phyloP scores from a whole-genome alignment of 345 rosid species.

The Eucalyptus albens region DNA sequence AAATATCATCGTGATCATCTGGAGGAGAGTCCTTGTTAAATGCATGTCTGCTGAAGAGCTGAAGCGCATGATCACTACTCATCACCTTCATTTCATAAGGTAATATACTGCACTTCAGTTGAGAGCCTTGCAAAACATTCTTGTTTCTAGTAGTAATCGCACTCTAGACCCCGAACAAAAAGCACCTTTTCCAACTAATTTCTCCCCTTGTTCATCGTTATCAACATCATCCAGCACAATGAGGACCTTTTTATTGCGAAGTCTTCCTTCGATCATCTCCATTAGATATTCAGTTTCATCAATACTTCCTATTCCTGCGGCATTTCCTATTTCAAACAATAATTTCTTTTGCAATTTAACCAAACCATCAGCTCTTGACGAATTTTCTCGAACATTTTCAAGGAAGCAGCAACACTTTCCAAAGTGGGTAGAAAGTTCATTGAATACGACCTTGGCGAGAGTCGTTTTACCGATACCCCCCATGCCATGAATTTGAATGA shows the following conservation, averaged over 20 bases:
- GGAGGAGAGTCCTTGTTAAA: too few species aligned
- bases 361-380: neutral
- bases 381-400: neutral
- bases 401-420: neutral
- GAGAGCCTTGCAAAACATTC: neutral
- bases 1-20: neutral
- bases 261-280: neutral
- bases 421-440: neutral
- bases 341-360: neutral
- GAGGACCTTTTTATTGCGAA: neutral
- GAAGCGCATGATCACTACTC: neutral
- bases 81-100: neutral
- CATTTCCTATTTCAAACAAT: too few species aligned
- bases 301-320: too few species aligned
- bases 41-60: neutral
- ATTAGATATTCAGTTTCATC: too few species aligned
- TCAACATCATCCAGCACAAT: neutral
- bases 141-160: too few species aligned
- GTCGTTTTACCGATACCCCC: neutral
- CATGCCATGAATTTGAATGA: too few species aligned
- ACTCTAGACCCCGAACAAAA: too few species aligned
- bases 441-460: neutral
- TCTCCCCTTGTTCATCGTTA: neutral
- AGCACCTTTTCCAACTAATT: too few species aligned
- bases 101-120: fast-evolving